Base-by-base conservation (phyloP, 2,329 filamentous ascomycete species). In the Clarireedia paspali region DNA sequence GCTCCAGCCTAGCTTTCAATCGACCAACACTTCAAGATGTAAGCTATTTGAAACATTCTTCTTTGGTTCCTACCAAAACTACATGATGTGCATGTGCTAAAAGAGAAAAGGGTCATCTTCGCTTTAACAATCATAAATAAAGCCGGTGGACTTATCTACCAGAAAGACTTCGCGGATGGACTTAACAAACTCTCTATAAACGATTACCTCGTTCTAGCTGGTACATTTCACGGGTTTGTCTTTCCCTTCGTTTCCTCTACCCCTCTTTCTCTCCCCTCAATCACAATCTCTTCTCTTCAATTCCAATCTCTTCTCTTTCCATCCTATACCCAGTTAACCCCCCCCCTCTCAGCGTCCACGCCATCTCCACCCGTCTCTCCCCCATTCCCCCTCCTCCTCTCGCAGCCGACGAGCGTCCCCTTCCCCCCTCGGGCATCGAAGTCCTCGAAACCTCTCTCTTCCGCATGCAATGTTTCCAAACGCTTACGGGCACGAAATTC, bases 101-200 rank as follows among this genome's bases (percentile, higher is more conserved):
- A 17, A 23, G 6, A 14, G 12, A 47, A 40, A 40, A 55, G 91
- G 94, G 89, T 91, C 63, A 88, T 99, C 71, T 94, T 95, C 73
- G 85, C 91, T 57, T 86, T 99, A 69, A 91, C 97, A 71, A 87
- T 99, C 71, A 96, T 99, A 77, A 97, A 96, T 79, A 99, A 99
- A 80, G 91, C 94, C 62, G 94, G 91, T 59, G 94, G 94, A 66
- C 81, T 99, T 53, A 86, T 99, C 73, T 99, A 95, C 78, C 92
- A 97, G 74, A 89, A 91, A 66, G 89, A 90, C 68, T 97, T 99
- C 72, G 85, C 91, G 67, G 84, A 92, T 45, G 88, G 82, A 47
- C 81, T 99, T 58, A 88, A 89, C 71, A 90, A 92, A 70, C 85
- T 99, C 65, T 89, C 83, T 64, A 92, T 89, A 64, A 99, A 99